These are phyloP conservation scores for Elaphomyces granulatus DNA, from an alignment of 495 filamentous ascomycete genomes.

Conservation along the genomic window DNA sequence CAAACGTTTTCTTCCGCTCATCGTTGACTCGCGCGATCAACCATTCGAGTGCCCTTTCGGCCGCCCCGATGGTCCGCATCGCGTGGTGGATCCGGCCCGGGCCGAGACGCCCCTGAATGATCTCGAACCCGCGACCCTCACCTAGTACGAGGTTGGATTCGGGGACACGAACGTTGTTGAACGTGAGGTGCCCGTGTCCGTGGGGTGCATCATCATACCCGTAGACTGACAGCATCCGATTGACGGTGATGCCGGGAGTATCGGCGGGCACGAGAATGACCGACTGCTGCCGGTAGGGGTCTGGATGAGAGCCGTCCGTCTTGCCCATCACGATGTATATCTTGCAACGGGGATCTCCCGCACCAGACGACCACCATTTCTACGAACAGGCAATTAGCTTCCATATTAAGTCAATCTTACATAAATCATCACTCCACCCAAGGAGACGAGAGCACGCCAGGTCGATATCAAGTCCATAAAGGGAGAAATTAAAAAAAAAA, in stretches of 20 bases:
- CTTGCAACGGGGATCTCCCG: constrained; percentile 78
- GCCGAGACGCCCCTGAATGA: constrained; percentile 85
- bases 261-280: constrained; percentile 71
- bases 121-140: constrained; percentile 87
- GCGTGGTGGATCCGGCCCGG: constrained; percentile 90
- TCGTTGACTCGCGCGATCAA: constrained; percentile 84
- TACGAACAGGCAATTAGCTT: no score
- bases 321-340: constrained; percentile 92
- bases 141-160: constrained; percentile 67
- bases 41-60: constrained; percentile 76
- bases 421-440: no score
- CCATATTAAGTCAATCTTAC: no score
- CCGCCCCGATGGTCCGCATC: constrained; percentile 79
- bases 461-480: no score
- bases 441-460: no score
- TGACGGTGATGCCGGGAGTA: constrained; percentile 61
- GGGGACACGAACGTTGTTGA: constrained; percentile 74
- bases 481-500: no score
- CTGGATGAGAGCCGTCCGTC: constrained; percentile 50
- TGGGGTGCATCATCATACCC: constrained; percentile 92
- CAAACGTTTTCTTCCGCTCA: constrained; percentile 71
- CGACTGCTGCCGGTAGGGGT: constrained; percentile 76
- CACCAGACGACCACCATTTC: constrained; percentile 97
- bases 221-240: constrained; percentile 80
- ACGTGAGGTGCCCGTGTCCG: constrained; percentile 79